These are phyloP conservation scores for Furcasterigmium furcatum DNA, from an alignment of 2,329 filamentous ascomycete species.

Conservation along the genomic window DNA sequence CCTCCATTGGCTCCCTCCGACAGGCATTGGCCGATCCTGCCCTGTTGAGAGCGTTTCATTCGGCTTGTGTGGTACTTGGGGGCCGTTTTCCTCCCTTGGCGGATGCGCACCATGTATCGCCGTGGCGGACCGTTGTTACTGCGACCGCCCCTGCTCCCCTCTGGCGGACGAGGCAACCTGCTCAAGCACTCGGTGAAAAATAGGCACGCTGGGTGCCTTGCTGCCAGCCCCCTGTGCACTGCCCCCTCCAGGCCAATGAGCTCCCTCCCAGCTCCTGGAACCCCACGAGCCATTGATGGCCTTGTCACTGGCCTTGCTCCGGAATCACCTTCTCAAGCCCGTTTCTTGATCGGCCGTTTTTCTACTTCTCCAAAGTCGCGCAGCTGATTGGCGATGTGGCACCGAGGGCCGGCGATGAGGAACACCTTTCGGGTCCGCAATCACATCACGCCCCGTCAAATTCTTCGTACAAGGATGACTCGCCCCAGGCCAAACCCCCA, in stretches of 20 bases:
- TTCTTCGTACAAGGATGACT: too few relatives aligned
- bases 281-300: neutral
- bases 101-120: neutral
- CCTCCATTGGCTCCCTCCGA: too few relatives aligned
- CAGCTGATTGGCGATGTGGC: too few relatives aligned
- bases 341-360: neutral
- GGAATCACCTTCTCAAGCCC: neutral
- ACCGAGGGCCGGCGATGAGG: too few relatives aligned
- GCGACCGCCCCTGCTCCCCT: neutral
- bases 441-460: too few relatives aligned
- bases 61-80: neutral
- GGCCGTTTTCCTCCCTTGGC: neutral
- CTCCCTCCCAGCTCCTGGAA: neutral
- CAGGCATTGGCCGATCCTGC: too few relatives aligned
- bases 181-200: neutral
- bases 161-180: neutral
- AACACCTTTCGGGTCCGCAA: too few relatives aligned
- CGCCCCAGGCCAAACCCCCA: too few relatives aligned
- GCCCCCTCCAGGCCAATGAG: conserved; percentile 2
- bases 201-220: too few relatives aligned
- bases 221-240: neutral
- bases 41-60: too few relatives aligned
- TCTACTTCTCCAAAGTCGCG: neutral
- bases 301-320: neutral
- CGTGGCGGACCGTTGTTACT: neutral